Evolutionary conservation across 345 rosid species (phyloP), one percentile per base, ranked within the genome.

Genomic region (Murraya koenigii): DNA sequence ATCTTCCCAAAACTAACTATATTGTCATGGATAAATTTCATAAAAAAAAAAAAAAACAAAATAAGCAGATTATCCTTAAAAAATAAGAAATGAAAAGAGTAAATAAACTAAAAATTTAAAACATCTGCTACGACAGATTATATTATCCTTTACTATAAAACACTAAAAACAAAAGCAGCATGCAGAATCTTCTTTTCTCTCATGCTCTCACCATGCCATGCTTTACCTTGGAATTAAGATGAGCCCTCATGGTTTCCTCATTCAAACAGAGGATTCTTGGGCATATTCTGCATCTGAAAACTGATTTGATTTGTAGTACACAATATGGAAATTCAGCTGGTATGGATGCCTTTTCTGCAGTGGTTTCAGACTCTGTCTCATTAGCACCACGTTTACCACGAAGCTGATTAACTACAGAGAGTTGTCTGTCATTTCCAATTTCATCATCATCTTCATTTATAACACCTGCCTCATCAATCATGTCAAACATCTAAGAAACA

Each of bases 231-330:
- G 99, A 96, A 71, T 85, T 84, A 81, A 92, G 83, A 82, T 94
- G 99, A 69, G 85, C 84, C 83, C 82, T 88, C 86, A 87, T 74
- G n/a, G 92, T 76, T 69, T 72, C 87, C 83, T 92, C 92, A n/a
- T 87, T 90, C 86, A 96, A 78, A 78, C 97, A 96, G 80, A 96
- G 69, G 62, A 81, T 79, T 23, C 82, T 80, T 30, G 98, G 98
- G 78, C 98, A 96, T 63, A 92, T 84, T 86, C 90, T 87, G 90
- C 99, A 96, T 85, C 83, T 92, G 78, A 83, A 94, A 80, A 91
- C 93, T 0, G 96, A 89, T 79, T 96, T 92, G 85, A 82, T 80
- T 80, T 88, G 84, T 41, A 91, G 61, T 71, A 96, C 77, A 87
- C 89, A 92, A 19, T 84, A 87, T n/a, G 88, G 83, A 74, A 90